Evolutionary conservation across 768 basidiomycete species (phyloP), one percentile per base, ranked within the genome.

Genomic region (Trametes cinnabarina): DNA sequence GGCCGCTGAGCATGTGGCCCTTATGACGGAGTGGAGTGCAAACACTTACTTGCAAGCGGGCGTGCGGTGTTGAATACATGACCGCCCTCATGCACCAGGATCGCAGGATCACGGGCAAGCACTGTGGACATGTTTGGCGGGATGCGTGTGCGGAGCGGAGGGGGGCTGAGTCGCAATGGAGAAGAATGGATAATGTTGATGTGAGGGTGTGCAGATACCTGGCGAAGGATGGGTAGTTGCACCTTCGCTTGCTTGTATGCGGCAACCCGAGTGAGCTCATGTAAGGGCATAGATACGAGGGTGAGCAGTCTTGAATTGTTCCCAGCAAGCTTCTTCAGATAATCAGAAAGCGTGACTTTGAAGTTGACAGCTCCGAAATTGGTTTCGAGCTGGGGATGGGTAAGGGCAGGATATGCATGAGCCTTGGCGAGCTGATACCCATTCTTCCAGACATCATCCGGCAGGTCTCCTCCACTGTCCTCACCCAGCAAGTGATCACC

Each of bases 201-300:
- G 3, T 15, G 44, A 1, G 32, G 15, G 15, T 26, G n/a, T 3
- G 23, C 0, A 4, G 43, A 20, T 1, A 55, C 54, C 19, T 56
- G 55, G 12, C 47, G 37, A 4, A 49, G 7, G n/a, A 28, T 20
- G 2, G 55, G 55, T n/a, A 56, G 47, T 3, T 19, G 25, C 7
- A 47, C 5, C 23, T 55, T 55, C 15, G 9, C n/a, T 7, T 55
- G 54, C 54, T 46, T 55, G 46, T 55, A 55, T 12, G 46, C 44
- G 22, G 42, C 23, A 2, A 47, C 6, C 7, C 46, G 54, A 12
- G 44, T 23, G 22, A 28, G 11, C 2, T 40, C 25, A 22, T 48
- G 41, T 9, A 56, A 8, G 1, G 39, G 50, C 3, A 26, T 30
- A 2, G 26, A 3, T 9, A 41, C 17, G 4, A 41, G 25, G 26